phyloP scores from a whole-genome alignment of 1,284 basidiomycete species.

The Lignosus rhinocerotis region DNA sequence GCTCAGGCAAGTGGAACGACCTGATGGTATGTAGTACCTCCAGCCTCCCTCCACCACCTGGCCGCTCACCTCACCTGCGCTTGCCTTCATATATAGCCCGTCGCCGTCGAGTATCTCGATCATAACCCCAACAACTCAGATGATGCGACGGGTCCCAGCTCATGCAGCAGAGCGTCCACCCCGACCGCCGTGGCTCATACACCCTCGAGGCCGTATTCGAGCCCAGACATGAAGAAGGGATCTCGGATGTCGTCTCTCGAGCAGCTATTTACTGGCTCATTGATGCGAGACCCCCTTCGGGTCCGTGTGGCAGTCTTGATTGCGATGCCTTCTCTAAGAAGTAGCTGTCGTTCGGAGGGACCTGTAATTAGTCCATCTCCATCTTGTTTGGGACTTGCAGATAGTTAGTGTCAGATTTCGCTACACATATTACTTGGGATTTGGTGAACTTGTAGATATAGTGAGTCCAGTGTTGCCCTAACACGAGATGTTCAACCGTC shows the following conservation, averaged over 20 bases:
- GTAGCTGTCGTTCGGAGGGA: background rate
- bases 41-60: background rate
- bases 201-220: background rate
- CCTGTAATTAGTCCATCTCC: background rate
- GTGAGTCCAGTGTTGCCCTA: too few relatives aligned
- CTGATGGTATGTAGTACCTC: slow-evolving; percentile 3
- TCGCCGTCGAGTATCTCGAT: background rate
- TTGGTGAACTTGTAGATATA: too few relatives aligned
- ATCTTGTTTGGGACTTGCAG: background rate
- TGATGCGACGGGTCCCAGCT: background rate
- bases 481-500: too few relatives aligned
- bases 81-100: background rate
- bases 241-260: background rate
- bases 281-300: background rate
- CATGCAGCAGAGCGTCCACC: background rate
- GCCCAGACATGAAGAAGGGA: background rate
- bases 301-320: background rate
- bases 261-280: background rate
- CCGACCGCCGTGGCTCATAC: background rate
- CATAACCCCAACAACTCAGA: background rate
- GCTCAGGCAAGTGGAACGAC: slow-evolving; percentile 3
- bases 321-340: background rate
- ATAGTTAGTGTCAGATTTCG: background rate
- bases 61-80: background rate
- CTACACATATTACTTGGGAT: background rate